Evolutionary conservation across 805 yeast species (phyloP).

Genomic region (Suhomyces vadensis): DNA sequence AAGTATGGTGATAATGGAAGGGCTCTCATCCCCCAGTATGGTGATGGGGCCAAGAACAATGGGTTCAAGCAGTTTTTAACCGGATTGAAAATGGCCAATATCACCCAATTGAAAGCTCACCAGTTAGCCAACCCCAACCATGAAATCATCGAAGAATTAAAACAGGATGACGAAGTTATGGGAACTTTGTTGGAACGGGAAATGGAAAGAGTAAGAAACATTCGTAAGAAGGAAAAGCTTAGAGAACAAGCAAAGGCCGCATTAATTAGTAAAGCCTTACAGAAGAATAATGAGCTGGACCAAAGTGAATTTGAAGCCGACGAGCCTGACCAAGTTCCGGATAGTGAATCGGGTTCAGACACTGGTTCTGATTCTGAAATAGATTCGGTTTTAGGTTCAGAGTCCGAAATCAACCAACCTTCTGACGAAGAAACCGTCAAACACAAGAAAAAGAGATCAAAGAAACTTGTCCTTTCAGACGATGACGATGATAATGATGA

Average conservation of each 20-base stretch:
- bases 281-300: slow-evolving; percentile 17
- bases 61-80: slow-evolving; percentile 30
- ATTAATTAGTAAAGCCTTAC: slow-evolving; percentile 20
- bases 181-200: slow-evolving; percentile 50
- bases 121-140: slow-evolving; percentile 25
- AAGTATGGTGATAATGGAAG: slow-evolving; percentile 16
- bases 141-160: slow-evolving; percentile 37
- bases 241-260: slow-evolving; percentile 39
- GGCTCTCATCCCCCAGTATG: slow-evolving; percentile 7
- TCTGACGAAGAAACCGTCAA: slow-evolving; percentile 4
- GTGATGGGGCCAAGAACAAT: slow-evolving; percentile 6
- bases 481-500: slow-evolving; percentile 19
- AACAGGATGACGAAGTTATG: slow-evolving; percentile 46
- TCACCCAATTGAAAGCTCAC: slow-evolving; percentile 40
- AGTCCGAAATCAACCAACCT: slow-evolving; percentile 6
- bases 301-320: slow-evolving; percentile 15
- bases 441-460: slow-evolving; percentile 8
- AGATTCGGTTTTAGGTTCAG: no score
- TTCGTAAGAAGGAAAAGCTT: slow-evolving; percentile 44
- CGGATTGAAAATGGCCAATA: slow-evolving; percentile 44
- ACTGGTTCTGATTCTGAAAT: slow-evolving; percentile 13
- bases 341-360: slow-evolving; percentile 7
- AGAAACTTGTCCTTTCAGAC: slow-evolving; percentile 10
- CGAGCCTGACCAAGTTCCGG: slow-evolving; percentile 19
- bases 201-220: slow-evolving; percentile 47